A percentile compares a stretch with the other conserved stretches of the same genome.
phyloP scores from a whole-genome alignment of 106 monocot genomes.

The Allium sativum region DNA sequence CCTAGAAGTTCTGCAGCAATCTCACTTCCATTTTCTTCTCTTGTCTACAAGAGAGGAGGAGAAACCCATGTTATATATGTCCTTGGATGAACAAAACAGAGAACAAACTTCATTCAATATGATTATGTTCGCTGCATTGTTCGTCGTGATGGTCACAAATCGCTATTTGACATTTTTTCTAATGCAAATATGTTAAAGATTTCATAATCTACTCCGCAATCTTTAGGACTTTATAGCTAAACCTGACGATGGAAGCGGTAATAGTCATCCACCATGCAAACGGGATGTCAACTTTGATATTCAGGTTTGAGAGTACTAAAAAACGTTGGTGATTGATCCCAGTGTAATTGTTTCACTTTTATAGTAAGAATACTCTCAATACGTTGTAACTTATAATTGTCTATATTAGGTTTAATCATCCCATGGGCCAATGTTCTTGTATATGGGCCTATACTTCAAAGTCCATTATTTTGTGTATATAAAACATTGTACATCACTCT shows the following conservation, averaged over 20 bases:
- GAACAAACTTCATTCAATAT: slow-evolving; percentile 73
- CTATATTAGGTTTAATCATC: no score
- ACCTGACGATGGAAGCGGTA: background rate
- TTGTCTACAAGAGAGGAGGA: slow-evolving; percentile 64
- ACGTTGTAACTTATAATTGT: no score
- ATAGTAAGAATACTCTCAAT: no score
- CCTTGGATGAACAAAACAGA: slow-evolving; percentile 85
- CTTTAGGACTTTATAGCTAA: background rate
- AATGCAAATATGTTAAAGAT: slow-evolving; percentile 13
- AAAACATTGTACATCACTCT: no score
- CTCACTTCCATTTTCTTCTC: slow-evolving; percentile 63
- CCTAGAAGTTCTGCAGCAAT: slow-evolving; percentile 60
- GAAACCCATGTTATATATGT: slow-evolving; percentile 93
- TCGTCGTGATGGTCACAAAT: slow-evolving; percentile 55
- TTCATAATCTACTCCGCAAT: background rate
- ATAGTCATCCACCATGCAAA: slow-evolving; percentile 12
- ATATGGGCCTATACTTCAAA: no score
- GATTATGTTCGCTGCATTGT: slow-evolving; percentile 72
- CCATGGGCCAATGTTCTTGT: no score
- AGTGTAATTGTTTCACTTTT: no score
- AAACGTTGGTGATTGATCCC: slow-evolving; percentile 27
- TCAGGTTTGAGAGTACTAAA: slow-evolving; percentile 51
- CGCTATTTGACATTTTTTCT: slow-evolving; percentile 69
- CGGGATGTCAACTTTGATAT: slow-evolving; percentile 12
- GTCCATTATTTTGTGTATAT: no score